Evolutionary conservation across 352 stramenopile species (phyloP), one percentile per base, ranked within the genome.

Genomic region (Phytophthora citrophthora): DNA sequence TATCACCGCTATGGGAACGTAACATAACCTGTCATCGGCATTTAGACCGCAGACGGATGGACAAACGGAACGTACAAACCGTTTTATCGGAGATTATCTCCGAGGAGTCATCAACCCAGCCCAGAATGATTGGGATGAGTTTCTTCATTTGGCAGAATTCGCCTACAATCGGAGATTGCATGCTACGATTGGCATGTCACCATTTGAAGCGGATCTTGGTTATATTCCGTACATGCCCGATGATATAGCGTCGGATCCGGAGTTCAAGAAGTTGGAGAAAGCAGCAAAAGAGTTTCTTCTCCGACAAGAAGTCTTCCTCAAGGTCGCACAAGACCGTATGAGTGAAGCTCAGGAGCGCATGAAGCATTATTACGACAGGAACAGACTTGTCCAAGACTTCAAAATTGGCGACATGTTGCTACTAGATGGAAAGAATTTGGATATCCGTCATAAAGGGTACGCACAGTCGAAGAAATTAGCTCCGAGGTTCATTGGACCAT

Each of bases 201-300:
- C 11, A 4, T 40, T 40, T 16, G 34, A 64, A 46, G 38, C 47
- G 18, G 56, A 64, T 57, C n/a, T 64, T 0, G 46, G 56, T 2
- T 16, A 40, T 16, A 36, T 64, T 4, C 55, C 55, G 0, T 56
- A 64, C n/a, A 64, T 55, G 55, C 54, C 52, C 12, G 45, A 55
- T n/a, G 36, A 55, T 27, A 36, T 57, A 4, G n/a, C 47, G 52
- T 15, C 8, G 10, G 46, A 64, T 39, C 56, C 46, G 39, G 24
- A 57, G 12, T 57, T 64, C 7, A 43, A 49, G 20, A 48, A 49
- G 12, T 41, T 62, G 39, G 18, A 51, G 4, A 60, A 60, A 23
- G 11, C 54, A 6, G 54, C 54, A 12, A 9, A 54, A 31, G 32
- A 52, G 7, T 53, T 53, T 31, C 10, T 54, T 3, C 32, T 61